These are phyloP conservation scores for Aspergillus sp. DNA, from an alignment of 2,329 filamentous ascomycete genomes.

Conservation along the genomic window DNA sequence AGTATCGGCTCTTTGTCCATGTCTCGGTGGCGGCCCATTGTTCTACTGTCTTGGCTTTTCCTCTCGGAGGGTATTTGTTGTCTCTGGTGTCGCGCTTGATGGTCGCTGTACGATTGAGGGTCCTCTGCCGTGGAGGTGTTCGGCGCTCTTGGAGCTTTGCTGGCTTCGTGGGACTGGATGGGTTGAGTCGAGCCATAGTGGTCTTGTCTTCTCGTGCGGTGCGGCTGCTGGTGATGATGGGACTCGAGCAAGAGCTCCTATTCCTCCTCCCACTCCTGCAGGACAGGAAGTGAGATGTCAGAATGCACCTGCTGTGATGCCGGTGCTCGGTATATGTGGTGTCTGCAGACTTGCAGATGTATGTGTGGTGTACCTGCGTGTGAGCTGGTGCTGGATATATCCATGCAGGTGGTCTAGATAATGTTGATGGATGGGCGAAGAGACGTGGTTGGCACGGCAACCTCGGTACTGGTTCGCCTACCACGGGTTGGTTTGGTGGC, in stretches of 20 bases:
- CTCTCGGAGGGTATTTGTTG: background rate
- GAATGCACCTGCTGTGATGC: background rate
- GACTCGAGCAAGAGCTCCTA: too few relatives aligned
- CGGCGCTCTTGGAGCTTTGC: slow-evolving; percentile 1
- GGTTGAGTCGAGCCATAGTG: slow-evolving; percentile 33
- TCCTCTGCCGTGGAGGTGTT: background rate
- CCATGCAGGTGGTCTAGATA: too few relatives aligned
- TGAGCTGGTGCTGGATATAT: background rate
- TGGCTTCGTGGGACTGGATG: slow-evolving; percentile 23
- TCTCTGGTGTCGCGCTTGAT: slow-evolving; percentile 4
- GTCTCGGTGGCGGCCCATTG: slow-evolving; percentile 15
- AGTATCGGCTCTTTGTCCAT: slow-evolving; percentile 7
- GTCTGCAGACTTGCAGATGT: background rate
- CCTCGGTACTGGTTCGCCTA: background rate
- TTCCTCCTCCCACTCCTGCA: background rate
- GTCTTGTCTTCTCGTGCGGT: background rate
- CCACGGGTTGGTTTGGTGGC: background rate
- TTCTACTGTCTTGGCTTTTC: slow-evolving; percentile 8
- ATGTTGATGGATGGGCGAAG: background rate
- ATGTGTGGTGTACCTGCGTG: slow-evolving; percentile 1
- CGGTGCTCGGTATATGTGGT: background rate
- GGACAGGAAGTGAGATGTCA: slow-evolving; percentile 1
- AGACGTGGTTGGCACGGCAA: slow-evolving; percentile 5
- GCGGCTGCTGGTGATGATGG: too few relatives aligned
- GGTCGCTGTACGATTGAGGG: background rate